A percentile compares a stretch with the other conserved stretches of the same genome.
Conservation (phyloP, 768 basidiomycete species). For the Phanerochaete carnosa region DNA sequence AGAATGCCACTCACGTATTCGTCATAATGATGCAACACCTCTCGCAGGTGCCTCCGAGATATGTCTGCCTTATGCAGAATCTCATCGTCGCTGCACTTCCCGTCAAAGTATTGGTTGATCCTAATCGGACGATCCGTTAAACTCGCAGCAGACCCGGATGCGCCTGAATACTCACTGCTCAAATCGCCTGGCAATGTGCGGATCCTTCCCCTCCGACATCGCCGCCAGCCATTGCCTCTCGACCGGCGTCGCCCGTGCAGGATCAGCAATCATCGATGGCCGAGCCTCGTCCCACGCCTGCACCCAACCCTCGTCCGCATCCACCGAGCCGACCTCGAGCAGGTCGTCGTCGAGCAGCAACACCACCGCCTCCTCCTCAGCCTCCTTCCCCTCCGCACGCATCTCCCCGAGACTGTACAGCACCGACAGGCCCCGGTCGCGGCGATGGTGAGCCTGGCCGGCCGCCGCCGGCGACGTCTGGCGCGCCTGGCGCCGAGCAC, state of each 20-base stretch:
- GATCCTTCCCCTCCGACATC: constrained; percentile 85
- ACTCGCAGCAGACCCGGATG: not conserved
- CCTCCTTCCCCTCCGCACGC: constrained; percentile 22
- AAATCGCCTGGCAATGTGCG: constrained; percentile 66
- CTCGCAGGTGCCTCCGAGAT: constrained; percentile 76
- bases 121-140: constrained; percentile 33
- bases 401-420: constrained; percentile 14
- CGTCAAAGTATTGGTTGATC: constrained; percentile 92
- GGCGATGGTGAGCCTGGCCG: constrained; percentile 18
- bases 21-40: constrained; percentile 81
- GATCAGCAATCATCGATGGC: constrained; percentile 77
- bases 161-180: constrained; percentile 56
- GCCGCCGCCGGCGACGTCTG: constrained; percentile 35
- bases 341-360: constrained; percentile 5
- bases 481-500: constrained; percentile 43
- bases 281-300: constrained; percentile 37
- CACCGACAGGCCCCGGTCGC: constrained; percentile 32
- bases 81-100: constrained; percentile 88
- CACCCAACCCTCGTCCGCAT: constrained; percentile 30
- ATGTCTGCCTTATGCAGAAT: constrained; percentile 89
- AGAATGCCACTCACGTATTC: constrained; percentile 64
- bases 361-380: constrained; percentile 26
- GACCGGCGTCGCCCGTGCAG: constrained; percentile 72
- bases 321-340: constrained; percentile 10
- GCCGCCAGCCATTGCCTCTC: constrained; percentile 84